Percentiles rank a stretch among this genome's conserved stretches.
Evolutionary conservation across 495 filamentous ascomycete species (phyloP).

Genomic region (Neurospora sp.): DNA sequence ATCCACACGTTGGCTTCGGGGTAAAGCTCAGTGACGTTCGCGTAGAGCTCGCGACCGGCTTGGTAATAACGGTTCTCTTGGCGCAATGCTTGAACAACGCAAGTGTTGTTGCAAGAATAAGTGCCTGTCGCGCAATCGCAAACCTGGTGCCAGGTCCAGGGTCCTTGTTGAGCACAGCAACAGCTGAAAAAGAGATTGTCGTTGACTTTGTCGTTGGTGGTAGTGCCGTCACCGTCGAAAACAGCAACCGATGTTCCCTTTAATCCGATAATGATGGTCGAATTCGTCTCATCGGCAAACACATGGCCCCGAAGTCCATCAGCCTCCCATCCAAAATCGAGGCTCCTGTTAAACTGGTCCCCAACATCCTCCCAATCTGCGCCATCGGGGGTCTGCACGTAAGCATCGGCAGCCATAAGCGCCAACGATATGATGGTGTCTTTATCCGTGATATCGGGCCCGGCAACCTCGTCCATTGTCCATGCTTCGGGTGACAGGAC

Average conservation of each 20-base stretch:
- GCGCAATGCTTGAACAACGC: conserved; percentile 61
- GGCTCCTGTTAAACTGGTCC: conserved; percentile 68
- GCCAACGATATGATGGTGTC: conserved; percentile 75
- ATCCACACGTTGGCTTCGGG: conserved; percentile 81
- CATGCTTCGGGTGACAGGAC: conserved; percentile 61
- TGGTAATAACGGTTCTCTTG: conserved; percentile 86
- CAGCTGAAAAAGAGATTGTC: conserved; percentile 97
- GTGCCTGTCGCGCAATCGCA: conserved; percentile 81
- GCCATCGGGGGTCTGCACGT: conserved; percentile 58
- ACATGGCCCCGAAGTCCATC: conserved; percentile 91
- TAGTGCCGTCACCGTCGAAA: conserved; percentile 90
- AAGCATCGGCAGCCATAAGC: conserved; percentile 79
- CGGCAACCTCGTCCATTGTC: conserved; percentile 68
- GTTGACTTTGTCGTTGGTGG: conserved; percentile 93
- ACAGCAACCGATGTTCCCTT: conserved; percentile 88
- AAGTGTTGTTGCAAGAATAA: conserved; percentile 85
- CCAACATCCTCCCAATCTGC: conserved; percentile 80
- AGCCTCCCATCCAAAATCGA: conserved; percentile 78
- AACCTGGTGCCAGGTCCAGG: conserved; percentile 77
- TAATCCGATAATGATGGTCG: conserved; percentile 79
- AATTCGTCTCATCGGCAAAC: conserved; percentile 75
- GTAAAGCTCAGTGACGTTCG: conserved; percentile 84
- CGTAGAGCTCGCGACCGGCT: conserved; percentile 76
- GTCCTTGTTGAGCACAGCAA: conserved; percentile 88
- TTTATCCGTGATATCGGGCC: conserved; percentile 80